Conservation (phyloP, 2,329 filamentous ascomycete genomes). For the Aspergillus fumigatiaffinis region DNA sequence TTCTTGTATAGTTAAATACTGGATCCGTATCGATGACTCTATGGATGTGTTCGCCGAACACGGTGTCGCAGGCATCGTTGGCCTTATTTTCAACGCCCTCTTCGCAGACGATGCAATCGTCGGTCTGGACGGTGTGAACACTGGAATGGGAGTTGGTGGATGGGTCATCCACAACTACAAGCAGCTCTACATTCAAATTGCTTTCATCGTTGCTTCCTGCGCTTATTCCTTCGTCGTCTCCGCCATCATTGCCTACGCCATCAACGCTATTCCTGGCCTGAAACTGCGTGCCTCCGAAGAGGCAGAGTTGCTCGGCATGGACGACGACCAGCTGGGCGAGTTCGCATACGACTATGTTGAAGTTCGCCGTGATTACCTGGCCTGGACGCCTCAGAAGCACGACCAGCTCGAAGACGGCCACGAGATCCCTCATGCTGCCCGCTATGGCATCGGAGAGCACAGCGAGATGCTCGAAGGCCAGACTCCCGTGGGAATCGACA, state of each 20-base stretch:
- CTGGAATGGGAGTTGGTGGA: conserved; percentile 50
- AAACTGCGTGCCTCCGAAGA: conserved; percentile 64
- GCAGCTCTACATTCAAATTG: conserved; percentile 68
- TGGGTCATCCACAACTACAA: conserved; percentile 69
- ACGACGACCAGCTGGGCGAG: conserved; percentile 50
- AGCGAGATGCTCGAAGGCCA: conserved; percentile 60
- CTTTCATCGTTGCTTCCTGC: conserved; percentile 62
- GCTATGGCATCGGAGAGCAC: conserved; percentile 59
- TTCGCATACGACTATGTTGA: conserved; percentile 53
- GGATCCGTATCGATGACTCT: conserved; percentile 77
- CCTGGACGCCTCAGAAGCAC: conserved; percentile 46
- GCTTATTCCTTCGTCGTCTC: conserved; percentile 65
- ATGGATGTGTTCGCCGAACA: conserved; percentile 92
- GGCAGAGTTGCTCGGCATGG: conserved; percentile 64
- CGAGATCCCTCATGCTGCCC: conserved; percentile 54
- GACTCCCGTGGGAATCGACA: conserved; percentile 29
- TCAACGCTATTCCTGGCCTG: conserved; percentile 68
- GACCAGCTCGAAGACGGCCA: conserved; percentile 46
- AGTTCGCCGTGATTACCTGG: conserved; percentile 49
- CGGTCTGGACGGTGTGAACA: conserved; percentile 64
- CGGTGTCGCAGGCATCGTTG: conserved; percentile 76
- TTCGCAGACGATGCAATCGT: conserved; percentile 74
- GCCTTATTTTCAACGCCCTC: conserved; percentile 72
- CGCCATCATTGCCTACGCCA: conserved; percentile 64
- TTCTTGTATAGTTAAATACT: conserved; percentile 58